phyloP scores from a whole-genome alignment of 2,329 filamentous ascomycete species.

The Stromatinia cepivora region DNA sequence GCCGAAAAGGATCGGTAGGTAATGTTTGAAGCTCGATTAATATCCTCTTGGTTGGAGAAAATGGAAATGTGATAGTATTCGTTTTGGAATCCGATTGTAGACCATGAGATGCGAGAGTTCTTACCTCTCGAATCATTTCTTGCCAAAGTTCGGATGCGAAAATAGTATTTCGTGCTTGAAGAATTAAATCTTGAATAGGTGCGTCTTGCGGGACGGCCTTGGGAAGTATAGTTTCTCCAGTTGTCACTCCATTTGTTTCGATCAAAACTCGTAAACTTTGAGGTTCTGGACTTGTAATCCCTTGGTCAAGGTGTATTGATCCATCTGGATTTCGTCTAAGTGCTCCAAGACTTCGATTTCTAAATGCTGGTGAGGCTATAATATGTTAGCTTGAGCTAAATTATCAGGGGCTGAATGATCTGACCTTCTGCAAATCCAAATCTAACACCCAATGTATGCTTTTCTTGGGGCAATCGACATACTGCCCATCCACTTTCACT shows the following conservation, averaged over 20 bases:
- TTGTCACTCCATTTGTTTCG: slow-evolving; percentile 55
- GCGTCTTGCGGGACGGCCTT: slow-evolving; percentile 57
- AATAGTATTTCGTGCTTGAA: slow-evolving; percentile 74
- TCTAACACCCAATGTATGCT: slow-evolving; percentile 75
- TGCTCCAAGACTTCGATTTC: slow-evolving; percentile 75
- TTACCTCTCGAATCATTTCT: slow-evolving; percentile 81
- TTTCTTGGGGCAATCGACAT: slow-evolving; percentile 71
- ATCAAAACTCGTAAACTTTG: slow-evolving; percentile 69
- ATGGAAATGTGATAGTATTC: slow-evolving; percentile 55
- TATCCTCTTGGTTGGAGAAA: slow-evolving; percentile 57
- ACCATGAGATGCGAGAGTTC: slow-evolving; percentile 67
- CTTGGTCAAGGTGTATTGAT: slow-evolving; percentile 69
- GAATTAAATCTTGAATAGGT: slow-evolving; percentile 66
- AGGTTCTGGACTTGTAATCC: slow-evolving; percentile 48
- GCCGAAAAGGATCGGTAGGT: slow-evolving; percentile 46
- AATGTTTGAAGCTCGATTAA: slow-evolving; percentile 67
- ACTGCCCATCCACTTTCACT: slow-evolving; percentile 85
- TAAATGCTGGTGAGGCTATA: slow-evolving; percentile 57
- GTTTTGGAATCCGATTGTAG: slow-evolving; percentile 59
- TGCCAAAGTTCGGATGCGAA: slow-evolving; percentile 88
- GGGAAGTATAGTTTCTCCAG: slow-evolving; percentile 57
- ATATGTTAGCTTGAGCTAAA: slow-evolving; percentile 36
- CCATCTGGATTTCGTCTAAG: slow-evolving; percentile 75
- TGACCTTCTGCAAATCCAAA: slow-evolving; percentile 77
- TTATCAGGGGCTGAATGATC: slow-evolving; percentile 9